Evolutionary conservation across 441 rosid genomes (phyloP).

Genomic region (Omphalea diandra): DNA sequence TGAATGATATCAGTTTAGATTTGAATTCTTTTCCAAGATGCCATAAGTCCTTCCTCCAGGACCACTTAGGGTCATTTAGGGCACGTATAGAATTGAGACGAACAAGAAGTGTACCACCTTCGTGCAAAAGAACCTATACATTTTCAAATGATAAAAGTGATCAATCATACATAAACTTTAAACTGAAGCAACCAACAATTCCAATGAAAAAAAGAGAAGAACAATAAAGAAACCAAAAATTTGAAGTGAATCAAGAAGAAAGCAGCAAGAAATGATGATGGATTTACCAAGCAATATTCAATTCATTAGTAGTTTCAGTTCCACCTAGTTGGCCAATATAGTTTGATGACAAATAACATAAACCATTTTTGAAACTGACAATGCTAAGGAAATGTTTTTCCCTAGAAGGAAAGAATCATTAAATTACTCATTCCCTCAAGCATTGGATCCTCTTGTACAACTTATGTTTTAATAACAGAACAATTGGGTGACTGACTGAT

Average conservation of each 20-base stretch:
- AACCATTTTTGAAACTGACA: not conserved
- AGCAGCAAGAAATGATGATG: too few species aligned
- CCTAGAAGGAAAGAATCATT: not conserved
- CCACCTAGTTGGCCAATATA: not conserved
- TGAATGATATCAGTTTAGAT: constrained; percentile 24
- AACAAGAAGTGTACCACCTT: constrained; percentile 87
- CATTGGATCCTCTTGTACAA: not conserved
- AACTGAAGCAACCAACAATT: not conserved
- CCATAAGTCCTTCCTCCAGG: constrained; percentile 58
- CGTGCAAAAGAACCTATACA: constrained; percentile 80
- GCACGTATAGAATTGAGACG: constrained; percentile 78
- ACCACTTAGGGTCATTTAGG: constrained; percentile 73
- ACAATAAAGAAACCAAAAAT: too few species aligned
- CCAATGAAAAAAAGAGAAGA: too few species aligned
- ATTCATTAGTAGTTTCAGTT: not conserved
- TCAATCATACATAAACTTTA: not conserved
- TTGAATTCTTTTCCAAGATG: constrained; percentile 36
- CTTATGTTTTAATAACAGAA: not conserved
- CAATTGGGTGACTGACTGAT: not conserved
- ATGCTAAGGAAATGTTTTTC: not conserved
- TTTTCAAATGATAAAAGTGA: constrained; percentile 3
- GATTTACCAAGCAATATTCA: not conserved
- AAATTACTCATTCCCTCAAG: too few species aligned
- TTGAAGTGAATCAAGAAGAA: too few species aligned
- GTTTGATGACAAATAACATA: not conserved